Base-by-base conservation (phyloP, 495 filamentous ascomycete genomes). In the Xylaria castorea region DNA sequence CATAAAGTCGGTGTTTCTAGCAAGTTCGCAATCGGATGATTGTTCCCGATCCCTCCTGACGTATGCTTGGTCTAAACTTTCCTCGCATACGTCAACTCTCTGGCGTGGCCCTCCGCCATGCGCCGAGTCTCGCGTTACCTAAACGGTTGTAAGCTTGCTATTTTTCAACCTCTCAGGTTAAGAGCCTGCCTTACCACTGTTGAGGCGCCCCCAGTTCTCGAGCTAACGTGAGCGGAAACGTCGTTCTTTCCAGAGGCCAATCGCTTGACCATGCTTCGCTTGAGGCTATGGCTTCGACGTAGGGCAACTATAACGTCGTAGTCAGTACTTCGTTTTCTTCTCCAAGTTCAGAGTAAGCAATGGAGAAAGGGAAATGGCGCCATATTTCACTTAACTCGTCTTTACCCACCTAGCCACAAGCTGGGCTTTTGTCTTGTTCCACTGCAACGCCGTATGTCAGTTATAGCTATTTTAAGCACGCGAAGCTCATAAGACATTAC, bases 241-340 rank as follows among this genome's bases (percentile, higher is more conserved):
- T 36, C 72, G 36, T 71, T 71, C 58, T 69, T 76, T 40, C 36
- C 66, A 66, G 66, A 36, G 68, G 75, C 71, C 65, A 62, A 74
- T 36, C 70, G 73, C 72, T 75, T 79, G 74, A 77, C 74, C 73
- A 77, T 77, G 74, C 77, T 77, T 74, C 74, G 75, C 75, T 71
- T 77, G 61, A 72, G 62, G 72, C 61, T 71, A 68, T 70, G 61
- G 67, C 61, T 70, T 60, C 44, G 62, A 67, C 77, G 75, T 58
- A 30, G 18, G 48, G 36, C 12, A 36, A 22, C 60, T 71, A 30
- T 11, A 70, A 22, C 22, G 18, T 34, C 27, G 2, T 25, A 14
- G 50, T 71, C 42, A 63, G 46, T 32, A 71, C 12, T 38, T 32
- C n/a, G 12, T 16, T 32, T 32, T 9, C 53, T 6, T 58, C n/a